Base-by-base conservation (phyloP, 345 rosid species). In the Zanthoxylum bungeanum region DNA sequence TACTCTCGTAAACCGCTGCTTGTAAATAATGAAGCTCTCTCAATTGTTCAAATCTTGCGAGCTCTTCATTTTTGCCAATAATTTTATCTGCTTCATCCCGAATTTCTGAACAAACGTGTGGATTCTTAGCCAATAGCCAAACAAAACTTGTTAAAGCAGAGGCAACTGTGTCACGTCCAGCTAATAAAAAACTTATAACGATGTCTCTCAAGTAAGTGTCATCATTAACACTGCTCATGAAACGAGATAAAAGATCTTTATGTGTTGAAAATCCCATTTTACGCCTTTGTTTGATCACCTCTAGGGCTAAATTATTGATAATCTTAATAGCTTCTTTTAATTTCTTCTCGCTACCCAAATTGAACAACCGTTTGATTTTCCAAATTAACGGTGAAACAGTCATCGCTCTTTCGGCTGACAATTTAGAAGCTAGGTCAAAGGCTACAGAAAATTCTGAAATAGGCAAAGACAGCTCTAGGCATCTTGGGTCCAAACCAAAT, bases 341-440 rank as follows among this genome's bases (percentile, higher is more conserved):
- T 64, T 80, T 68, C 84, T 73, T 91, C 86, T 91, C 93, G 0
- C 80, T 78, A 6, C 97, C 97, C 46, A 91, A 24, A 58, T 87
- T 91, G 31, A 91, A 42, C 75, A 67, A 9, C 72, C 93, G 80
- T 77, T 85, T 91, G 53, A 80, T 51, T 71, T 89, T 89, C 93
- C 93, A 91, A 19, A 89, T 61, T 11, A 78, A 55, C 33, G 87
- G 86, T 8, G 81, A 75, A 1, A 86, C 80, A 21, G 76, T 73
- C 80, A 86, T 86, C 7, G 91, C 94, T 64, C 94, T 84, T 70
- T 85, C 83, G 4, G 92, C 91, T 7, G 89, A 87, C 30, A 89
- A 62, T 59, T 82, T 86, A 8, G 94, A 82, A 1, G 94, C 97
- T 0, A 76, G 16, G 50, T 91, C 94, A 58, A 91, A 91, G 19